Percentiles rank a stretch among this genome's conserved stretches.
Conservation (phyloP, 495 filamentous ascomycete genomes). For the Physcia stellaris region DNA sequence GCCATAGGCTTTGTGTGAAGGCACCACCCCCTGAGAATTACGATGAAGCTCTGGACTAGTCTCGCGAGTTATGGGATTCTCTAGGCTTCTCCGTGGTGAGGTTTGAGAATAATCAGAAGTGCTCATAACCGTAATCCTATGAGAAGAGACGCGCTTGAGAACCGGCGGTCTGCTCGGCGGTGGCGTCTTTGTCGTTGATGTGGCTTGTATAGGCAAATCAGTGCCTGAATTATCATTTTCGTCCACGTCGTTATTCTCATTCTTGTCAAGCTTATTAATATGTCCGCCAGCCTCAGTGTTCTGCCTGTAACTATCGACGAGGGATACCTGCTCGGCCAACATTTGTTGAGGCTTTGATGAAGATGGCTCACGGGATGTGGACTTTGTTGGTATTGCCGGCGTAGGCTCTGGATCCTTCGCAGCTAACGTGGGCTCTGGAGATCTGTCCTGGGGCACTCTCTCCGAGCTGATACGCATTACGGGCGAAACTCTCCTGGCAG, state of each 20-base stretch:
- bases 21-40: conserved; percentile 3
- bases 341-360: conserved; percentile 9
- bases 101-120: conserved; percentile 14
- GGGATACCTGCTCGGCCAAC: conserved; percentile 9
- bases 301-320: no score
- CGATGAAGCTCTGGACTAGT: conserved; percentile 5
- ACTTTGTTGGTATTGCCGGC: conserved; percentile 6
- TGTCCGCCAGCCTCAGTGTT: no score
- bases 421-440: not conserved
- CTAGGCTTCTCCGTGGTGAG: conserved; percentile 6
- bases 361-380: conserved; percentile 9
- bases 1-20: conserved; percentile 10
- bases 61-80: conserved; percentile 4
- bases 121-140: conserved; percentile 10
- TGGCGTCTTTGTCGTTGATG: conserved; percentile 1
- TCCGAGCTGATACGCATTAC: conserved; percentile 5
- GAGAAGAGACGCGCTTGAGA: conserved; percentile 10
- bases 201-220: conserved; percentile 9
- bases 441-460: not conserved
- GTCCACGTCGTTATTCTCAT: conserved; percentile 1
- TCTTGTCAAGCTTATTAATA: no score
- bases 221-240: conserved; percentile 7
- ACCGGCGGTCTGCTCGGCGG: conserved; percentile 2
- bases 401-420: conserved; percentile 4
- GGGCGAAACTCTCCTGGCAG: conserved; percentile 7